Conservation (phyloP, 2,329 filamentous ascomycete genomes). For the Fusarium sp. region DNA sequence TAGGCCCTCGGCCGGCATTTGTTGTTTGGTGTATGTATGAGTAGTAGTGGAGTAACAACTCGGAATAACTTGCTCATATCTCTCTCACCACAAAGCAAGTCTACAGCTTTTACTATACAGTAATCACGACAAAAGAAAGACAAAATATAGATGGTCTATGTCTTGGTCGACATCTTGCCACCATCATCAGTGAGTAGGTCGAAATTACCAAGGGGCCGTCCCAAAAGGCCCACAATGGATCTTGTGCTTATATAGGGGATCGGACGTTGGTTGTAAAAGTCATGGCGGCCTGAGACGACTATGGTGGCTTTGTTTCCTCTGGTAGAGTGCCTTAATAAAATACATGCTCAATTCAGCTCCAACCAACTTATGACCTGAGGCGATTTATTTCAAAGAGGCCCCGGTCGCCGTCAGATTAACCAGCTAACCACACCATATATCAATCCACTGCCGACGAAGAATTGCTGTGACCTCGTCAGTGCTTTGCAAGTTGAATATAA, state of each 20-base stretch:
- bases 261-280: constrained; percentile 37
- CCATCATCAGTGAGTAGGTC: constrained; percentile 20
- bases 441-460: constrained; percentile 34
- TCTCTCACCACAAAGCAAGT: constrained; percentile 19
- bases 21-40: constrained; percentile 2
- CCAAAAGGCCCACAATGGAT: constrained; percentile 23
- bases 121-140: background rate
- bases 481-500: constrained; percentile 1
- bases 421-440: constrained; percentile 46
- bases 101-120: background rate
- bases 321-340: constrained; percentile 34
- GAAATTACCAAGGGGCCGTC: constrained; percentile 18
- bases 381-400: constrained; percentile 41
- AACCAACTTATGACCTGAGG: constrained; percentile 45
- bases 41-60: constrained; percentile 23
- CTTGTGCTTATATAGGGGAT: constrained; percentile 31
- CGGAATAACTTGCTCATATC: constrained; percentile 44
- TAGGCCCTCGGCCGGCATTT: constrained; percentile 12
- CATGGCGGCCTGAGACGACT: constrained; percentile 40
- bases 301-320: constrained; percentile 31
- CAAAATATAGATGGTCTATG: background rate
- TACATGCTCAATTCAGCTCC: constrained; percentile 48
- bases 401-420: constrained; percentile 41
- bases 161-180: constrained; percentile 25
- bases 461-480: constrained; percentile 17